Evolutionary conservation across 1,284 basidiomycete species (phyloP).

Genomic region (Amylostereum chailletii): DNA sequence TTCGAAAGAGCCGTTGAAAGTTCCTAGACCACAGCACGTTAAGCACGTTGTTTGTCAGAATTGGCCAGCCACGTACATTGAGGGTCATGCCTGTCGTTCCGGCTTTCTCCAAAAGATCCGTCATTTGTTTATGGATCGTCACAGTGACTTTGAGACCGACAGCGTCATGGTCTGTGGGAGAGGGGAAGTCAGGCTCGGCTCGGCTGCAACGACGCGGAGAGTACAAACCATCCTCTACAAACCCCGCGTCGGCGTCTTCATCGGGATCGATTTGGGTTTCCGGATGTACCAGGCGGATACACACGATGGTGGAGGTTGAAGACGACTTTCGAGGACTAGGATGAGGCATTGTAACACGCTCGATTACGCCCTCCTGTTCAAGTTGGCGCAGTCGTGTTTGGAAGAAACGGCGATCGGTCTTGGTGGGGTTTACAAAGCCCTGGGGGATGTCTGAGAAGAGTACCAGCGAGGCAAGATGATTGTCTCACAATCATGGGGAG

Average conservation of each 20-base stretch:
- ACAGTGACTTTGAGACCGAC: slow-evolving; percentile 45
- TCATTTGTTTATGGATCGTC: slow-evolving; percentile 68
- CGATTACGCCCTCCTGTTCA: slow-evolving; percentile 59
- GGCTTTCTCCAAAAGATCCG: slow-evolving; percentile 58
- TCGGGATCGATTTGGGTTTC: neutral
- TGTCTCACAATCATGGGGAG: slow-evolving; percentile 56
- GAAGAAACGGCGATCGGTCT: slow-evolving; percentile 71
- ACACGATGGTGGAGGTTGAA: neutral
- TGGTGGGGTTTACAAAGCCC: slow-evolving; percentile 67
- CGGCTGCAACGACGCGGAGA: neutral
- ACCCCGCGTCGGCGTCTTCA: slow-evolving; percentile 4
- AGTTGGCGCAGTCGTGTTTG: slow-evolving; percentile 62
- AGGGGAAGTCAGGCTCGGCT: neutral
- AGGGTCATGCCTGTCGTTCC: slow-evolving; percentile 62
- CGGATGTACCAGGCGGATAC: slow-evolving; percentile 2
- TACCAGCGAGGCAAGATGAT: neutral
- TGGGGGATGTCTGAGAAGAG: slow-evolving; percentile 20
- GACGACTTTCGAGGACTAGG: slow-evolving; percentile 28
- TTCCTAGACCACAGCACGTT: slow-evolving; percentile 37
- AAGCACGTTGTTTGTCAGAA: neutral
- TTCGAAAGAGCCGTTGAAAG: slow-evolving; percentile 52
- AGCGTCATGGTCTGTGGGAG: slow-evolving; percentile 10
- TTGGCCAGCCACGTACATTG: slow-evolving; percentile 34
- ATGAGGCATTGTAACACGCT: slow-evolving; percentile 61
- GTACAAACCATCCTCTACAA: slow-evolving; percentile 6